Evolutionary conservation across 164 flowering plant species (phyloP), one percentile per base, ranked within the genome.

Genomic region (Umbellularia californica): DNA sequence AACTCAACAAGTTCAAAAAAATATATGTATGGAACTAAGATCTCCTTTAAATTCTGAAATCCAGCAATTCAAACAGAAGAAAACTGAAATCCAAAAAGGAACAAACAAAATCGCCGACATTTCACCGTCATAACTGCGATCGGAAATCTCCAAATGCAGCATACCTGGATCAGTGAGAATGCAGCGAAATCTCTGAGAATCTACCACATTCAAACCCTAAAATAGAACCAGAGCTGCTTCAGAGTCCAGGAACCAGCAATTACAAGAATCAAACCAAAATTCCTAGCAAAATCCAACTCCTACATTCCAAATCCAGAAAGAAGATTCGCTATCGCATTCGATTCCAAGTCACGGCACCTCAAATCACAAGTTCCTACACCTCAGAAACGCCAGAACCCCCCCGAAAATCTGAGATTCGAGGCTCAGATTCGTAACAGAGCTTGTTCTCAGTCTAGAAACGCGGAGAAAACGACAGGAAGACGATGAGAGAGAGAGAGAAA

Each of bases 181-280:
- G 3, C 11, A 23, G 6, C 22, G 28, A 69, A 47, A 41, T 41
- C 13, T 24, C 12, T 52, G 27, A 69, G 47, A 50, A 30, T n/a
- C n/a, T 69, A 47, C 47, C 55, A 47, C 24, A 41, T 69, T 41
- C 24, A 74, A 41, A 35, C 80, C 62, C 69, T 70, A 70, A 12
- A 35, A 5, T 25, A 28, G 60, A 72, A 60, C 11, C 64, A 50
- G 55, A 72, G 75, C 60, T 17, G 63, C 68, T n/a, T 66, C 27
- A 77, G 77, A 76, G 68, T 72, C 79, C 78, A 20, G 78, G 73
- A 79, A 68, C 27, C 63, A 27, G 82, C 72, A 70, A 78, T 64
- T 15, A 55, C 17, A 35, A 15, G 22, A 30, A 67, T 67, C 47
- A 30, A 30, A 30, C 47, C n/a, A 28, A 17, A 67, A 67, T 28